Evolutionary conservation across 23 red algal genomes (phyloP).

Genomic region (Gracilariopsis chorda): DNA sequence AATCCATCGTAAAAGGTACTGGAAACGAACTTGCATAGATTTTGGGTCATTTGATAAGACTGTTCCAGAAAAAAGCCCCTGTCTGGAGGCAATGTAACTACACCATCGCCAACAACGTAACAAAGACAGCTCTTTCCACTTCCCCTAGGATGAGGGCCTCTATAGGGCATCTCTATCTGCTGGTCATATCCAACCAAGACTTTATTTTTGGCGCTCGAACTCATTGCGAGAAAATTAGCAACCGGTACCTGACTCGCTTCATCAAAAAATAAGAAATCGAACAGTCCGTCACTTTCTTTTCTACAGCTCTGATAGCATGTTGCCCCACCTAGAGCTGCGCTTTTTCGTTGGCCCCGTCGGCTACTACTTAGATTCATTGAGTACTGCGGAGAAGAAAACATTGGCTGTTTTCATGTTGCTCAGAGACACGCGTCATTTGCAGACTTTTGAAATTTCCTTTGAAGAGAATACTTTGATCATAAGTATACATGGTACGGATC

Average conservation of each 20-base stretch:
- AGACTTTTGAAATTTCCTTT: constrained; percentile 35
- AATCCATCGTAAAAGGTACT: constrained; percentile 59
- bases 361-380: neutral
- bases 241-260: constrained; percentile 86
- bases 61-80: constrained; percentile 71
- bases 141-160: constrained; percentile 56
- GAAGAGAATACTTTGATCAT: constrained; percentile 20
- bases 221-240: constrained; percentile 78
- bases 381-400: neutral
- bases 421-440: neutral
- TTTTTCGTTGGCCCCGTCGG: neutral
- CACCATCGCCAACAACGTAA: constrained; percentile 61
- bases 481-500: constrained; percentile 18
- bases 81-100: constrained; percentile 36
- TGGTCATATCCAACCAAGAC: constrained; percentile 89
- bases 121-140: constrained; percentile 53
- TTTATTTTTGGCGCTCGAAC: constrained; percentile 48
- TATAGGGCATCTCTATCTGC: constrained; percentile 80
- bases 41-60: constrained; percentile 57
- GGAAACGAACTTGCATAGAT: constrained; percentile 68
- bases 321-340: constrained; percentile 69
- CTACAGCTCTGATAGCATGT: constrained; percentile 66
- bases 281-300: constrained; percentile 30
- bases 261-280: constrained; percentile 92
- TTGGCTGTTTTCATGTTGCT: neutral